Percentiles rank a stretch among this genome's conserved stretches.
Conservation (phyloP, 192 early-diverging fungal species). For the Spizellomyces sp. region DNA sequence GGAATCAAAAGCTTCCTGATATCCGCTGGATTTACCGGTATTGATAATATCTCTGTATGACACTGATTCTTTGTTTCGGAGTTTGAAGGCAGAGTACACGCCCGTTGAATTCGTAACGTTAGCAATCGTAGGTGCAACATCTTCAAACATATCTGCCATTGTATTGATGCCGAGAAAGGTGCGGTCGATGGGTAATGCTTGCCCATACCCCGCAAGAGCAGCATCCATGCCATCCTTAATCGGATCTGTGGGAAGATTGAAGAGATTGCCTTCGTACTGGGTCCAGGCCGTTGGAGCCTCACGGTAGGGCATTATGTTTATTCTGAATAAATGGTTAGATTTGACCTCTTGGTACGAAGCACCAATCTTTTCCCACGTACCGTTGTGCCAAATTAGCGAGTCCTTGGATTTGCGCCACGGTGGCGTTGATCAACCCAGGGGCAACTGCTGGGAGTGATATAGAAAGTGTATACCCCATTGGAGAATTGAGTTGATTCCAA, state of each 20-base stretch:
- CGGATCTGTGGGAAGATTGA: neutral
- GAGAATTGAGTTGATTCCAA: neutral
- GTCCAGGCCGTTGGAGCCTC: neutral
- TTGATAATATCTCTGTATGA: neutral
- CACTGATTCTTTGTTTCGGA: neutral
- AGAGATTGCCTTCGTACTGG: neutral
- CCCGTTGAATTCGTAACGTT: neutral
- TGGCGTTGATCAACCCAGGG: neutral
- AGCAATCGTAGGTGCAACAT: neutral
- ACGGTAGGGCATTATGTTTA: neutral
- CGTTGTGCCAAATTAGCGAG: neutral
- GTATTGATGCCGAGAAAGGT: neutral
- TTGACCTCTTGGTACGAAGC: no score
- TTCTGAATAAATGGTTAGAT: neutral
- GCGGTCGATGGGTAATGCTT: neutral
- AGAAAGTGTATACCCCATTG: neutral
- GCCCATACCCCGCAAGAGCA: neutral
- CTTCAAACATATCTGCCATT: neutral
- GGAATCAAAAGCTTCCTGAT: neutral
- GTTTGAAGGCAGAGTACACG: neutral
- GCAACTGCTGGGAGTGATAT: neutral
- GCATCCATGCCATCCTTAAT: neutral
- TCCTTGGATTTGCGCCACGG: neutral
- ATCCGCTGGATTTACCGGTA: neutral
- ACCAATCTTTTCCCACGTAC: neutral